phyloP scores from a whole-genome alignment of 1,139 yeast species.

The Starmera stellimalicola region DNA sequence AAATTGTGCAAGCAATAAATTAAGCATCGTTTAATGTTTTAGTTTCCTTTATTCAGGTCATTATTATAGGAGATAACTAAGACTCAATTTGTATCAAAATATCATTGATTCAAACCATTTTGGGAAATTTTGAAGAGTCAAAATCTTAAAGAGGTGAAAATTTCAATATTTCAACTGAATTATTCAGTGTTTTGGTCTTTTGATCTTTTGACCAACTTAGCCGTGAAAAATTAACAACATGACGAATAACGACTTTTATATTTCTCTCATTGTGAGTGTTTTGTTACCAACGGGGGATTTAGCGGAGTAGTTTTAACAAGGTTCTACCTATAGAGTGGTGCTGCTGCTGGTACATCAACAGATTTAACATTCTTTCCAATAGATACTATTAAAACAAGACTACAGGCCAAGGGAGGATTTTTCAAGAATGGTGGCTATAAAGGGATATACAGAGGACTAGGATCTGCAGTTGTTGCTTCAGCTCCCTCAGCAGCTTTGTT shows the following conservation, averaged over 20 bases:
- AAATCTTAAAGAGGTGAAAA: no score
- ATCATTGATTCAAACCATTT: no score
- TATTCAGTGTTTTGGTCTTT: no score
- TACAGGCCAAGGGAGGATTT: constrained; percentile 94
- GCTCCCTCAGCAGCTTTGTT: constrained; percentile 92
- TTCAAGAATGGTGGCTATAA: constrained; percentile 85
- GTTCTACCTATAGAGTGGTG: constrained; percentile 54
- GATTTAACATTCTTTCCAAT: constrained; percentile 93
- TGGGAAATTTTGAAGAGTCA: no score
- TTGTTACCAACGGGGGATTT: neutral
- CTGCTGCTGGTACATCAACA: constrained; percentile 92
- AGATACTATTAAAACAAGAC: constrained; percentile 86
- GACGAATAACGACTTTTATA: constrained; percentile 7
- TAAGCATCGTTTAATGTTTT: no score
- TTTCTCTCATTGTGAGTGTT: constrained; percentile 13
- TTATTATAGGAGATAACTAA: no score
- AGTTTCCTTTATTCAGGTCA: no score
- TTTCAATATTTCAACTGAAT: no score
- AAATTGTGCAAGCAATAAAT: no score
- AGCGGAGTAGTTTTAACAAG: neutral
- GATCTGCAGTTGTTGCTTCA: constrained; percentile 88
- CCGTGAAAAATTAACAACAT: constrained; percentile 1
- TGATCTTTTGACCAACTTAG: no score
- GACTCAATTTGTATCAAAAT: no score
- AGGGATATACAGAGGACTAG: constrained; percentile 87